Percentiles rank a stretch among this genome's conserved stretches.
Evolutionary conservation across 2,329 filamentous ascomycete genomes (phyloP).

Genomic region (Hypoxylon sp.): DNA sequence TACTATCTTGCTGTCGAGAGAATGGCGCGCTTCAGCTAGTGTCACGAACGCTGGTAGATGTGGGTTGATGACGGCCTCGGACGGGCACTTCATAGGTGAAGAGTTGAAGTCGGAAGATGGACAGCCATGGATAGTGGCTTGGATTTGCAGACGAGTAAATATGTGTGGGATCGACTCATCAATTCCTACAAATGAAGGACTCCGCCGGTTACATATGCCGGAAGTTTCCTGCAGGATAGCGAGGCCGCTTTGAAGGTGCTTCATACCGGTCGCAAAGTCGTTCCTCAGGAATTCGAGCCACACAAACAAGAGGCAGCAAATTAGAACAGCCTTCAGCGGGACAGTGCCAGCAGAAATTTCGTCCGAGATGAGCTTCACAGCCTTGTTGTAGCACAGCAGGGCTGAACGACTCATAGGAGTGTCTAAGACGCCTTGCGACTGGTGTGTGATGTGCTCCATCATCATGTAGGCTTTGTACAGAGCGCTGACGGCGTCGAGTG

Average conservation of each 20-base stretch:
- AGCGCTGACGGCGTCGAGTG: neutral
- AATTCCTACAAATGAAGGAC: neutral
- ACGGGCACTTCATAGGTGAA: neutral
- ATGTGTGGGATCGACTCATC: neutral
- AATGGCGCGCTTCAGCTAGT: neutral
- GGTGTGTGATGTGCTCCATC: neutral
- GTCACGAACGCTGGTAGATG: neutral
- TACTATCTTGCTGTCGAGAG: neutral
- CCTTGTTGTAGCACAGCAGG: neutral
- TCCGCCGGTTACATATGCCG: neutral
- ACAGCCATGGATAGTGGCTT: conserved; percentile 1
- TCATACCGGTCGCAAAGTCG: neutral
- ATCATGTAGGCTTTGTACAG: neutral
- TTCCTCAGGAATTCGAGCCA: neutral
- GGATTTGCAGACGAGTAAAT: neutral
- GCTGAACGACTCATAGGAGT: neutral
- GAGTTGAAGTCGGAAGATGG: neutral
- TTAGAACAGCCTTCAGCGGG: neutral
- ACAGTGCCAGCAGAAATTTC: neutral
- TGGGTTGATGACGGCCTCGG: neutral
- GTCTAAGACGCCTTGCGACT: neutral
- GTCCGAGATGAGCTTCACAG: neutral
- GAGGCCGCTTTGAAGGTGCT: neutral
- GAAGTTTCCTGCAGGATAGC: neutral
- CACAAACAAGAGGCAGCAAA: neutral